Conservation (phyloP, 139 green algal species). For the Marvania coccoides region DNA sequence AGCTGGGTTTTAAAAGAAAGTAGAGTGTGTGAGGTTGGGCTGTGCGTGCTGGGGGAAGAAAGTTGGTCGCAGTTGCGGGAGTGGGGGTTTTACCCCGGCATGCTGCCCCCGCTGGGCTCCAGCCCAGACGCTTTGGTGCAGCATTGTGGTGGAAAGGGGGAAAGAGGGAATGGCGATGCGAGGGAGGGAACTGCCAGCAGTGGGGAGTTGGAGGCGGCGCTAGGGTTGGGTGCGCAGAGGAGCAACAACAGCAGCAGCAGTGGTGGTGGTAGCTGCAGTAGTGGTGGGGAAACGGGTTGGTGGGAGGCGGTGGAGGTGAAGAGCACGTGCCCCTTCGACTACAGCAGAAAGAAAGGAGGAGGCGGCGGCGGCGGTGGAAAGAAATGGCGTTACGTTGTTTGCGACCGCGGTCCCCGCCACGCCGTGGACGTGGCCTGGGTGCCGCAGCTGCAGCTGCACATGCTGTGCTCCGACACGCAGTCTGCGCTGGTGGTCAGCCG, state of each 20-base stretch:
- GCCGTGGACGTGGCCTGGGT: constrained; percentile 45
- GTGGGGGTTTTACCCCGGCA: constrained; percentile 17
- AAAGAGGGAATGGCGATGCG: neutral
- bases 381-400: constrained; percentile 10
- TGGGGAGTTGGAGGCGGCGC: neutral
- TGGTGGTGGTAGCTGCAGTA: neutral
- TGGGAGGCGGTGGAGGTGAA: constrained; percentile 71
- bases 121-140: constrained; percentile 51
- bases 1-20: neutral
- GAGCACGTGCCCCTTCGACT: constrained; percentile 61
- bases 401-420: constrained; percentile 27
- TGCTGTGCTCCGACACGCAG: constrained; percentile 34
- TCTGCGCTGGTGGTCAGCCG: constrained; percentile 51
- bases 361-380: neutral
- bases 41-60: constrained; percentile 30
- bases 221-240: neutral
- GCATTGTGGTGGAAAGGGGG: neutral
- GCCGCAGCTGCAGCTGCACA: constrained; percentile 72
- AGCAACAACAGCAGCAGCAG: neutral
- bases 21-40: constrained; percentile 35
- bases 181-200: neutral
- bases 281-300: neutral
- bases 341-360: neutral
- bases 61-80: neutral
- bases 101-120: constrained; percentile 52